Percentiles rank a stretch among this genome's conserved stretches.
These are phyloP conservation scores for Talaromyces sp. DNA, from an alignment of 2,329 filamentous ascomycete genomes.

Conservation along the genomic window DNA sequence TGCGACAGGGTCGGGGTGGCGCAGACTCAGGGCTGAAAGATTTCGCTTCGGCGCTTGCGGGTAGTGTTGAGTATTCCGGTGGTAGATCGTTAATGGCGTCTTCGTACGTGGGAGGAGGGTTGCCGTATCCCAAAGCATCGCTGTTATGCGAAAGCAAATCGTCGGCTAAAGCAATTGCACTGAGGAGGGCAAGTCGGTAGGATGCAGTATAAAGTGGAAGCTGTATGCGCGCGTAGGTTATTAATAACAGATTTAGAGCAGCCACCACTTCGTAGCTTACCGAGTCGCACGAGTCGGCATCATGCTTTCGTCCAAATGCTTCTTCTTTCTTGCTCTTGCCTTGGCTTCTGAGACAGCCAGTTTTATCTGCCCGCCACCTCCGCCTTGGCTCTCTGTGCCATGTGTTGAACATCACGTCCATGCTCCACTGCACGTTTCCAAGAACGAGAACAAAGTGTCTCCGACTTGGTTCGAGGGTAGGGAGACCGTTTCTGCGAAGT, in stretches of 20 bases:
- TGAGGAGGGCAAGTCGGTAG: conserved; percentile 4
- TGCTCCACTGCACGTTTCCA: not conserved
- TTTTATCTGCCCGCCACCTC: not conserved
- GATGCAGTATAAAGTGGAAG: not conserved
- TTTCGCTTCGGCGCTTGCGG: conserved; percentile 23
- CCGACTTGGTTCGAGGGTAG: not conserved
- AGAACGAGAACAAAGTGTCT: not conserved
- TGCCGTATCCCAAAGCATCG: conserved; percentile 17
- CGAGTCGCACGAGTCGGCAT: not conserved
- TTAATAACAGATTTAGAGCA: not conserved
- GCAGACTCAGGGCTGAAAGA: conserved; percentile 6
- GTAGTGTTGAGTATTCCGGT: conserved; percentile 26
- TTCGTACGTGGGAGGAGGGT: conserved; percentile 27
- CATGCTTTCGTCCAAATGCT: not conserved
- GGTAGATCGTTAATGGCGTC: conserved; percentile 29
- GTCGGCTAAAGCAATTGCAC: conserved; percentile 4
- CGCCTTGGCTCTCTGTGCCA: not conserved
- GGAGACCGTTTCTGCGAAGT: not conserved
- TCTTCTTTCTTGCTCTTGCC: not conserved
- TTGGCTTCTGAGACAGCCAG: not conserved
- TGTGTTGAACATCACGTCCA: not conserved
- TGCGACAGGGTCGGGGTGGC: conserved; percentile 7
- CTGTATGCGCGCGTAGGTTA: not conserved
- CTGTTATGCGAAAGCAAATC: conserved; percentile 6
- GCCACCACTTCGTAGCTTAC: not conserved